Conservation (phyloP, 1,139 yeast species). For the Geotrichum siamense region DNA sequence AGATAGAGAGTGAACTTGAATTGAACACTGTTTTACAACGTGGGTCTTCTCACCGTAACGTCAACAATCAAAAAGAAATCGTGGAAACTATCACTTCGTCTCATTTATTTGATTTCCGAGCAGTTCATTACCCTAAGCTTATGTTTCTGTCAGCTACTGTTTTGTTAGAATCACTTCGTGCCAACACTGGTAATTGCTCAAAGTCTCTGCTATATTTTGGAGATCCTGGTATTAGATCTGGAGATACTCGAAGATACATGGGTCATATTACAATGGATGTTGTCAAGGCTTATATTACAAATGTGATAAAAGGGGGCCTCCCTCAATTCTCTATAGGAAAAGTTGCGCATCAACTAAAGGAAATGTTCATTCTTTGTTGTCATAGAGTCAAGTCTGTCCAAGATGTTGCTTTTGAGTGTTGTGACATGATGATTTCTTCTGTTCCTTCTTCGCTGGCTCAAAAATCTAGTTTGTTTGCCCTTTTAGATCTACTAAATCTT, state of each 20-base stretch:
- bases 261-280: constrained; percentile 58
- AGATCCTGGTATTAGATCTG: constrained; percentile 71
- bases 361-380: constrained; percentile 63
- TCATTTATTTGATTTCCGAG: constrained; percentile 36
- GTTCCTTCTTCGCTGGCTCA: constrained; percentile 83
- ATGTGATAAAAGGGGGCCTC: constrained; percentile 43
- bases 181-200: constrained; percentile 74
- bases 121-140: constrained; percentile 67
- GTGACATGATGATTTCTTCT: constrained; percentile 57
- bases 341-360: constrained; percentile 65
- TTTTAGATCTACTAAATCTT: constrained; percentile 72
- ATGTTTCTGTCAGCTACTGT: constrained; percentile 85
- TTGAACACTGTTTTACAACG: constrained; percentile 85
- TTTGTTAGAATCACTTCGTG: constrained; percentile 71
- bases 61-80: constrained; percentile 64
- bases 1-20: constrained; percentile 87
- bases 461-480: constrained; percentile 60
- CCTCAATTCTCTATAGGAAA: constrained; percentile 43
- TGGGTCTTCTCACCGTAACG: constrained; percentile 78
- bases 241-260: constrained; percentile 67
- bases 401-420: constrained; percentile 71
- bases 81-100: constrained; percentile 27
- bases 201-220: constrained; percentile 68
- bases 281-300: constrained; percentile 49
- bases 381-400: constrained; percentile 73